Evolutionary conservation across 2,329 filamentous ascomycete genomes (phyloP).

Genomic region (Exophiala mesophila): DNA sequence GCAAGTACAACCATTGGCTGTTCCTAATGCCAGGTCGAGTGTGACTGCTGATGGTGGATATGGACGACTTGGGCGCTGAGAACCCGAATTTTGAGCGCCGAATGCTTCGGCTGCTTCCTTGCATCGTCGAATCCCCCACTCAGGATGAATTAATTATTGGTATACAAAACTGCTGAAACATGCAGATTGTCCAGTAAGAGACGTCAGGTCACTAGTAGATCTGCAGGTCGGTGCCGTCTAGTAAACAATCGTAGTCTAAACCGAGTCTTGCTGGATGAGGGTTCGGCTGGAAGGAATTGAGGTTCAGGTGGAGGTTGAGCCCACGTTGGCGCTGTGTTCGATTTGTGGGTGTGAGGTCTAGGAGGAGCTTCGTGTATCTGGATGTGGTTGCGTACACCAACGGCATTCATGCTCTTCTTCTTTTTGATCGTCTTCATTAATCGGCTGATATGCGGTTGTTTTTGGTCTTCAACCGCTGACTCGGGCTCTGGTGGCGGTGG

Average conservation of each 20-base stretch:
- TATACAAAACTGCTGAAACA: too few species aligned
- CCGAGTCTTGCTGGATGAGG: slow-evolving; percentile 11
- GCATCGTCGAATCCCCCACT: too few species aligned
- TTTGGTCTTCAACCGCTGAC: slow-evolving; percentile 8
- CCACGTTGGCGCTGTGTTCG: neutral
- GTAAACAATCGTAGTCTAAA: slow-evolving; percentile 19
- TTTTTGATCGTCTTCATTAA: slow-evolving; percentile 21
- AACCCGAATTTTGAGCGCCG: too few species aligned
- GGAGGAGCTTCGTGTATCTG: slow-evolving; percentile 9
- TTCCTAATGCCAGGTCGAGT: too few species aligned
- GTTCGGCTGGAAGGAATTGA: neutral
- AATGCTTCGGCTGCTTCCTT: too few species aligned
- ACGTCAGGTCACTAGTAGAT: slow-evolving; percentile 17
- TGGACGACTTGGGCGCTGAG: too few species aligned
- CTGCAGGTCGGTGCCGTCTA: slow-evolving; percentile 15
- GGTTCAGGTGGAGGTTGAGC: slow-evolving; percentile 2
- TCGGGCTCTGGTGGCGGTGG: slow-evolving; percentile 12
- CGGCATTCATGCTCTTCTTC: slow-evolving; percentile 19
- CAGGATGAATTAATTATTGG: too few species aligned
- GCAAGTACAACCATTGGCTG: too few species aligned
- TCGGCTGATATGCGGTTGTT: slow-evolving; percentile 19
- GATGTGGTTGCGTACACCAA: slow-evolving; percentile 10
- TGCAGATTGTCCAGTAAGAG: too few species aligned
- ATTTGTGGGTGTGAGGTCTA: neutral
- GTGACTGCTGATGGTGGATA: too few species aligned